phyloP scores from a whole-genome alignment of 352 stramenopile genomes.

The Phytopythium litorale region DNA sequence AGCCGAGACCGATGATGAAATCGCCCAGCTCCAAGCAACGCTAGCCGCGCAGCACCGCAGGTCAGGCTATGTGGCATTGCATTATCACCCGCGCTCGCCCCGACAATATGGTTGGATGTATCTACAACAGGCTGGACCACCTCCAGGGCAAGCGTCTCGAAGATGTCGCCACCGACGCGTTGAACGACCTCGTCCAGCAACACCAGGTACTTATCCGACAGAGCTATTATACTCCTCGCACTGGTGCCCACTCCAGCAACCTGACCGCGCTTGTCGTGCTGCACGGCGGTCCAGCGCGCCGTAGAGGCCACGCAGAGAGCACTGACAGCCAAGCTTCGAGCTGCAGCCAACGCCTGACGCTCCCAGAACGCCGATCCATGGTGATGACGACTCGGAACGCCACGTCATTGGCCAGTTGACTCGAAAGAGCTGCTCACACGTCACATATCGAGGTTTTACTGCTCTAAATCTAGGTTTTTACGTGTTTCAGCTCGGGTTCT shows the following conservation, averaged over 20 bases:
- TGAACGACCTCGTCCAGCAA: slow-evolving; percentile 58
- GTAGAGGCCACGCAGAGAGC: slow-evolving; percentile 48
- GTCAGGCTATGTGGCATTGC: not conserved
- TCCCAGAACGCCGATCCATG: not conserved
- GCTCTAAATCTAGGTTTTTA: slow-evolving; percentile 22
- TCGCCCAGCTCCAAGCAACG: not conserved
- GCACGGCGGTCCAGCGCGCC: slow-evolving; percentile 23
- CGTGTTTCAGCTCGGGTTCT: slow-evolving; percentile 40
- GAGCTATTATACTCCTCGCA: not conserved
- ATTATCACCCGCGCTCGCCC: not conserved
- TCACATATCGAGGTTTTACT: slow-evolving; percentile 19
- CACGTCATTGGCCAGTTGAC: slow-evolving; percentile 1
- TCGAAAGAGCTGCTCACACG: slow-evolving; percentile 10
- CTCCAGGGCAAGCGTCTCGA: slow-evolving; percentile 39
- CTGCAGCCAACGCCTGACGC: not conserved
- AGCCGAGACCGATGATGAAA: not conserved
- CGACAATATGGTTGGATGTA: not conserved
- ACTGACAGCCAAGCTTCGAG: slow-evolving; percentile 51
- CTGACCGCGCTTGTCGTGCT: not conserved
- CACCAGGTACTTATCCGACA: slow-evolving; percentile 31
- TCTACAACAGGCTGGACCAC: slow-evolving; percentile 30
- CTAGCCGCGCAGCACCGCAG: not conserved
- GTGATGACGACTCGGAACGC: not conserved
- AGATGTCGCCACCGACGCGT: slow-evolving; percentile 18
- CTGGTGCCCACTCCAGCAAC: not conserved